Evolutionary conservation across 352 stramenopile species (phyloP), one percentile per base, ranked within the genome.

Genomic region (Phytophthora parvispora): DNA sequence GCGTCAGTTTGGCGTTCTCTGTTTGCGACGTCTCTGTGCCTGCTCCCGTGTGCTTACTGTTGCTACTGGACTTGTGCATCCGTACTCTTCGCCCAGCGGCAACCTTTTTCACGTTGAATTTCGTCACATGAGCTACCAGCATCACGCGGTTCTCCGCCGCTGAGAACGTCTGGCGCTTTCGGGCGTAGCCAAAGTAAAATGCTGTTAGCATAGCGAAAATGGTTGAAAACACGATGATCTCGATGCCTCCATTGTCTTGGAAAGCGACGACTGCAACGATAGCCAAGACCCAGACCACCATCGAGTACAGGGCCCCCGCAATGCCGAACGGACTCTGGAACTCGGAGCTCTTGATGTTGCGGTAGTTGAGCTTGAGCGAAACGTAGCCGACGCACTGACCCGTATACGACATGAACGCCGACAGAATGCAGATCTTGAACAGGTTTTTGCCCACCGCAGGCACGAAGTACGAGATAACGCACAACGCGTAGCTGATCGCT

Each of bases 341-440:
- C 38, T 75, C 56, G 10, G 72, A 75, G 56, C 75, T 79, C 32
- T 76, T 75, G 68, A 84, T 80, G 48, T 77, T 78, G 13, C 56
- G 60, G 29, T 82, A 84, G 55, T 79, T 80, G 3, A 27, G 47
- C 15, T 78, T 79, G 3, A 86, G 54, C 3, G 72, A 67, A 10
- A 86, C 74, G 51, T 80, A 86, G 24, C 78, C 78, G 59, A 81
- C 25, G 53, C 75, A 84, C 25, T 84, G 78, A 0, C 68, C 73
- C 0, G 61, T 71, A 69, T 86, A 84, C 29, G 78, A 75, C 42
- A 72, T 69, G 49, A 86, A 86, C 1, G 49, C 72, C 18, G 61
- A 60, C 18, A 77, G 22, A 25, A 84, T 68, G 56, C 69, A 81
- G 20, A 80, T 69, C 32, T 60, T 40, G 43, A 80, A 82, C 4